These are phyloP conservation scores for Stephania yunnanensis DNA, from an alignment of 164 flowering plant genomes.

Conservation along the genomic window DNA sequence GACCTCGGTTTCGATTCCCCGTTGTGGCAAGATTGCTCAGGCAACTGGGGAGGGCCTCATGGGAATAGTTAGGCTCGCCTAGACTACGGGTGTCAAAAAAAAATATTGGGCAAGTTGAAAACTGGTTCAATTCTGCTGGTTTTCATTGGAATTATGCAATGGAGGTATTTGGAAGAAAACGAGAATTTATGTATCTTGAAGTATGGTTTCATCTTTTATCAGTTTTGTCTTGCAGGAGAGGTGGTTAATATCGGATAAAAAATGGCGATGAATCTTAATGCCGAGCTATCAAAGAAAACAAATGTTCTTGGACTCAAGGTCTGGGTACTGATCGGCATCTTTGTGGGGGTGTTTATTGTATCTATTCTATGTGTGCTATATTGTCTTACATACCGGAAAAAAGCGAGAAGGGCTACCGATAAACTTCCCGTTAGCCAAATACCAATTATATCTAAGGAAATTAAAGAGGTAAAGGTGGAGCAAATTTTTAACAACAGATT, in stretches of 20 bases:
- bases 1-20: no score
- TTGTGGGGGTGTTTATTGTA: constrained; percentile 45
- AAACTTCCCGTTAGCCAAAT: constrained; percentile 43
- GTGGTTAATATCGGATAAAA: constrained; percentile 1
- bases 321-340: constrained; percentile 60
- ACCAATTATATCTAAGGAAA: constrained; percentile 56
- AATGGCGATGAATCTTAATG: constrained; percentile 53
- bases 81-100: background rate
- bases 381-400: constrained; percentile 54
- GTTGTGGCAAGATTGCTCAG: no score
- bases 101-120: background rate
- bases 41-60: no score
- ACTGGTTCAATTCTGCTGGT: background rate
- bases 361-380: constrained; percentile 43
- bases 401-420: constrained; percentile 39
- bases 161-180: background rate
- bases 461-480: constrained; percentile 69
- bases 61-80: background rate
- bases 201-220: background rate
- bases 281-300: constrained; percentile 46
- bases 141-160: background rate
- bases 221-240: constrained; percentile 12
- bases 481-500: constrained; percentile 34
- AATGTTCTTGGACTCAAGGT: constrained; percentile 50
- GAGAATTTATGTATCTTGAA: background rate